Evolutionary conservation across 345 rosid species (phyloP), one percentile per base, ranked within the genome.

Genomic region (Carallia brachiata): DNA sequence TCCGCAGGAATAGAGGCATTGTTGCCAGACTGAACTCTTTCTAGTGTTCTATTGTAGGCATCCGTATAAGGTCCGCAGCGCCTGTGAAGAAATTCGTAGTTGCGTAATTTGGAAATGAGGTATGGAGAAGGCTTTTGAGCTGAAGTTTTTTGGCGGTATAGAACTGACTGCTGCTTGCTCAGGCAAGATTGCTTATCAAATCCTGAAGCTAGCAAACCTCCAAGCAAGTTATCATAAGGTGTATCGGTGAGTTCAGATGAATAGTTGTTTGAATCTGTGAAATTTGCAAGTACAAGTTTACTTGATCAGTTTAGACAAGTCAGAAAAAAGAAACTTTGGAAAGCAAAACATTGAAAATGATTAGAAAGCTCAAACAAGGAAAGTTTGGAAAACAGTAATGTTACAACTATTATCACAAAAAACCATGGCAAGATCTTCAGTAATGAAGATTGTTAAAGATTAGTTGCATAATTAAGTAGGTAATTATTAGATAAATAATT

Each of bases 81-180:
- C 67, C 55, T 65, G 40, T 65, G 79, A 34, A 59, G 68, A 19
- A 30, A 55, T 61, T 75, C 79, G 15, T 75, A 75, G 17, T 66
- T 47, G 2, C 71, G 75, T 0, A 75, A 62, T 32, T 65, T 75
- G 9, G 63, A 64, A 10, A 39, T 36, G 6, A 75, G 75, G 32
- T 52, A 63, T 1, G 73, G 12, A 23, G 79, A 66, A 54, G 67
- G 79, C 32, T 70, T 66, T 7, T 60, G 50, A 15, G 65, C 34
- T 1, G 56, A 63, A 4, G 53, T 15, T 52, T 60, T 75, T 17
- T 30, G 2, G 16, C 62, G 70, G 28, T 31, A 75, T 13, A 48
- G 7, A 23, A 18, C 13, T 2, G 78, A 63, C 0, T 47, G 53
- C 37, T 56, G 44, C 63, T 63, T 56, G 65, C 78, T 68, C 18